Evolutionary conservation across 306 rosid species (phyloP).

Genomic region (Malus sieversii): DNA sequence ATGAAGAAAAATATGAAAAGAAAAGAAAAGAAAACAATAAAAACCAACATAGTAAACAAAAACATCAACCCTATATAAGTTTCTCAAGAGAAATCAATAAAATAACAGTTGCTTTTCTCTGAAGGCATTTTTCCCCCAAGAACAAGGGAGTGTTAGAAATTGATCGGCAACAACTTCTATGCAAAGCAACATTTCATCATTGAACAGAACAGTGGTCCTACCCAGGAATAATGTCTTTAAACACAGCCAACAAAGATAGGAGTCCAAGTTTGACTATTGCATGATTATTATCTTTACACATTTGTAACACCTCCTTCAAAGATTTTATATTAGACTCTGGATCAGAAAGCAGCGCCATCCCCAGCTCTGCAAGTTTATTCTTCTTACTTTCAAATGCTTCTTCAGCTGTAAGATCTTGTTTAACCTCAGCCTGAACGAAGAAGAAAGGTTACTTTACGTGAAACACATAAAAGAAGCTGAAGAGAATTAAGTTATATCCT

Average conservation of each 20-base stretch:
- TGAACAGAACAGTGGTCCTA: slow-evolving; percentile 21
- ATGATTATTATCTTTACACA: slow-evolving; percentile 56
- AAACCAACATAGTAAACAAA: not conserved
- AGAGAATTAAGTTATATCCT: not conserved
- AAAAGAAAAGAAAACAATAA: not conserved
- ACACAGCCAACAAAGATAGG: slow-evolving; percentile 81
- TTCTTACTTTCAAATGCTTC: slow-evolving; percentile 78
- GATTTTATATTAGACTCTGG: slow-evolving; percentile 81
- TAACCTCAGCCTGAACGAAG: slow-evolving; percentile 71
- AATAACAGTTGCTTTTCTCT: not conserved
- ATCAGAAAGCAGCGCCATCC: slow-evolving; percentile 65
- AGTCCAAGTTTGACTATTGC: slow-evolving; percentile 79
- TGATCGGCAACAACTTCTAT: not conserved
- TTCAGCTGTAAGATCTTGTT: slow-evolving; percentile 75
- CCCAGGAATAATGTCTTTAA: slow-evolving; percentile 94
- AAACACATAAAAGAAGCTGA: slow-evolving; percentile 10
- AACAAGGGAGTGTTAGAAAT: not conserved
- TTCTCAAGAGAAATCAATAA: not conserved
- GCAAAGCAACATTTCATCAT: not conserved
- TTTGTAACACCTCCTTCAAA: slow-evolving; percentile 71
- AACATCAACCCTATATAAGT: not conserved
- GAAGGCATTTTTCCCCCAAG: not conserved
- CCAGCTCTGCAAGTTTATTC: slow-evolving; percentile 86
- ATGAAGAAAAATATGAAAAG: not conserved
- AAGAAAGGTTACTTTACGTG: not conserved